phyloP scores from a whole-genome alignment of 768 basidiomycete genomes.

The Naganishia kalamii region DNA sequence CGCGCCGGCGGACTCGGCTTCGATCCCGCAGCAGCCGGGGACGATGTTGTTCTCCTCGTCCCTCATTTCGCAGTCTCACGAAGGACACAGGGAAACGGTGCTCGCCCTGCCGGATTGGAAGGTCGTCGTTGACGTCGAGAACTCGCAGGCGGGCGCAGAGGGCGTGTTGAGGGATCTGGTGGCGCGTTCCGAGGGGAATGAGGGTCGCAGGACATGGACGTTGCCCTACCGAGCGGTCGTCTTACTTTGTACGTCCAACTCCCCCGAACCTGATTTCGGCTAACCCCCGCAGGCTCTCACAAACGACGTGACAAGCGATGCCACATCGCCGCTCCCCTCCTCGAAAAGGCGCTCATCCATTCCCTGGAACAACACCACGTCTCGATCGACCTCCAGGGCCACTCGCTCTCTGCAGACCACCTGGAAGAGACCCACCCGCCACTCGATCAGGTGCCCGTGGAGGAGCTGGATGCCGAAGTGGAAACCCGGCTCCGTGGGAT shows the following conservation, averaged over 20 bases:
- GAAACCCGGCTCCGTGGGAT: constrained; percentile 52
- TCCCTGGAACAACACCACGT: constrained; percentile 31
- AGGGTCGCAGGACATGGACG: constrained; percentile 62
- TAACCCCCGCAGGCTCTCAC: constrained; percentile 65
- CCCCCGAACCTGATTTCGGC: neutral
- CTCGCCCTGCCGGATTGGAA: constrained; percentile 90
- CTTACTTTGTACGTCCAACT: constrained; percentile 64
- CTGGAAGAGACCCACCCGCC: constrained; percentile 50
- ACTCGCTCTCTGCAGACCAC: constrained; percentile 40
- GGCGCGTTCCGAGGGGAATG: constrained; percentile 32
- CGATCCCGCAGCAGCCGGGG: constrained; percentile 58
- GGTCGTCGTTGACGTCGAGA: constrained; percentile 65
- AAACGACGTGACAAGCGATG: constrained; percentile 89
- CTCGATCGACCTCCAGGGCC: constrained; percentile 32
- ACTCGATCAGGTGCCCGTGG: constrained; percentile 52
- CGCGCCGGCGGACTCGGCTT: constrained; percentile 46
- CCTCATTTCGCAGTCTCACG: constrained; percentile 64
- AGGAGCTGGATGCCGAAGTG: constrained; percentile 58
- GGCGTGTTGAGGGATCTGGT: constrained; percentile 57
- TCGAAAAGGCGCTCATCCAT: constrained; percentile 30
- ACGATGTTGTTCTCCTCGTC: constrained; percentile 65
- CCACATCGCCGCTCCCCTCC: constrained; percentile 66
- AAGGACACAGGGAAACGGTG: constrained; percentile 64
- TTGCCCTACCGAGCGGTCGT: constrained; percentile 87
- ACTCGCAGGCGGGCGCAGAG: constrained; percentile 61